phyloP scores from a whole-genome alignment of 176 grass and related monocot genomes.

The Avena atlantica region DNA sequence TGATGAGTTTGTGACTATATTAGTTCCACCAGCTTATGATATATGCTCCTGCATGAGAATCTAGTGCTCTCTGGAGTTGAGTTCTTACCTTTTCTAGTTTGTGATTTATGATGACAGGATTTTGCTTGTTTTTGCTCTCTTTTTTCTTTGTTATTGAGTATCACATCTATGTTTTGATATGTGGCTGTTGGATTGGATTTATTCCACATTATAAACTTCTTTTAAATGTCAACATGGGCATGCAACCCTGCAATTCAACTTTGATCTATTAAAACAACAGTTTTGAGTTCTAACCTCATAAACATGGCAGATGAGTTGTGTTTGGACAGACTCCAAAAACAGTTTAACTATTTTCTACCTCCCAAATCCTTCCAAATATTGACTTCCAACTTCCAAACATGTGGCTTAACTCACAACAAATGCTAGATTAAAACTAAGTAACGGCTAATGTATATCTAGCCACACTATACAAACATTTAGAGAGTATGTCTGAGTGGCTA shows the following conservation, averaged over 20 bases:
- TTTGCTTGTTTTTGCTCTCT: background rate
- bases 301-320: background rate
- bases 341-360: background rate
- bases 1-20: background rate
- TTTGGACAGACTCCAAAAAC: background rate
- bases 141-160: background rate
- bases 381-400: background rate
- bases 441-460: background rate
- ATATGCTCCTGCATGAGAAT: background rate
- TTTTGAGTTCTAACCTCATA: background rate
- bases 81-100: background rate
- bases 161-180: background rate
- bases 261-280: background rate
- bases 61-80: background rate
- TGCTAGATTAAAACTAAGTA: background rate
- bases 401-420: background rate
- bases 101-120: background rate
- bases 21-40: background rate
- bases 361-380: slow-evolving; percentile 5
- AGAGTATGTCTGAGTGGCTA: background rate
- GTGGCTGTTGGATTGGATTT: background rate
- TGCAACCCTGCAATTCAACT: background rate
- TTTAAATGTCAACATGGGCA: slow-evolving; percentile 20
- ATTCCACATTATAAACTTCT: background rate
- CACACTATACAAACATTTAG: background rate